These are phyloP conservation scores for Rhodotorula toruloides DNA, from an alignment of 768 basidiomycete genomes.

Conservation along the genomic window DNA sequence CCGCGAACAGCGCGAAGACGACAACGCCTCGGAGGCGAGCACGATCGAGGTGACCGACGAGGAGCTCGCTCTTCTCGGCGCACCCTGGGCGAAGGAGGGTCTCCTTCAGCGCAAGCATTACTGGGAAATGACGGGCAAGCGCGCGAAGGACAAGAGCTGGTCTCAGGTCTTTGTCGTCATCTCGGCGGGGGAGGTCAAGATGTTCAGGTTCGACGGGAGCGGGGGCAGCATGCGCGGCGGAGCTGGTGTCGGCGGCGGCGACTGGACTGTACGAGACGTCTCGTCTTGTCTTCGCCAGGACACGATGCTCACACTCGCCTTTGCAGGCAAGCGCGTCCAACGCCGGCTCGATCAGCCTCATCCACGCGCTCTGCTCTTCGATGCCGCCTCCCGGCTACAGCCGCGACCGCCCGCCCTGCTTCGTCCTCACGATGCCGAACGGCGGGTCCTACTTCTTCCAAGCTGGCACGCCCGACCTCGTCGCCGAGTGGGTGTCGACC, in stretches of 20 bases:
- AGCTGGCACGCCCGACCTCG: conserved; percentile 96
- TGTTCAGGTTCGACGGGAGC: conserved; percentile 84
- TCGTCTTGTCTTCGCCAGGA: neutral
- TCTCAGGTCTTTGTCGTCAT: conserved; percentile 93
- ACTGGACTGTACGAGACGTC: conserved; percentile 75
- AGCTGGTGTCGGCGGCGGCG: conserved; percentile 80
- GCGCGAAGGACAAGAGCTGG: conserved; percentile 86
- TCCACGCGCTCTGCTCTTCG: conserved; percentile 80
- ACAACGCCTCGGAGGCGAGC: conserved; percentile 67
- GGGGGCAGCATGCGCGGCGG: conserved; percentile 42
- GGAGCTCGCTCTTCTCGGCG: conserved; percentile 86
- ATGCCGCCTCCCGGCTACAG: conserved; percentile 90
- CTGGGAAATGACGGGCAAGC: conserved; percentile 76
- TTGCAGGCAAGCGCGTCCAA: conserved; percentile 73
- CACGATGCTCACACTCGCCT: conserved; percentile 3
- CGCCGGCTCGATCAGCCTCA: conserved; percentile 74
- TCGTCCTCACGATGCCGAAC: conserved; percentile 81
- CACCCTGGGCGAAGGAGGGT: conserved; percentile 99
- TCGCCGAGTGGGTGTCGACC: conserved; percentile 96
- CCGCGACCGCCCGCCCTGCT: conserved; percentile 82
- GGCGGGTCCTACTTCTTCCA: conserved; percentile 98
- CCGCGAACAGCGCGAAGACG: conserved; percentile 85
- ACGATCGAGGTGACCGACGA: conserved; percentile 57
- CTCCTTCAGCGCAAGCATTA: conserved; percentile 92
- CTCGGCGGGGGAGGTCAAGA: conserved; percentile 84